Base-by-base conservation (phyloP, 495 filamentous ascomycete species). In the Trichocladium uniseriatum region DNA sequence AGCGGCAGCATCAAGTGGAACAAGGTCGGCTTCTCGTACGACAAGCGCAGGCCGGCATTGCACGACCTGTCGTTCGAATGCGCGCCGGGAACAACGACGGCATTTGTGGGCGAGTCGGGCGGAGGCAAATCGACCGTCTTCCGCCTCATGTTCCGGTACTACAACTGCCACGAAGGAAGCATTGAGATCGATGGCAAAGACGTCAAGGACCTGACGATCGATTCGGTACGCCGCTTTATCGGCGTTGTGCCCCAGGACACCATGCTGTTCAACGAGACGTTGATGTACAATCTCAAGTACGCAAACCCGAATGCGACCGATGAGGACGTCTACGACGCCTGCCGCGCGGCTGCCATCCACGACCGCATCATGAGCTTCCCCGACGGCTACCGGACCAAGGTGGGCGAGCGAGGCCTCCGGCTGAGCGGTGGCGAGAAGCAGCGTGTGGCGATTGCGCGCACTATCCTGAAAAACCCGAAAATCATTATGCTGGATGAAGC, bases 41-140 rank as follows among this genome's bases (percentile, higher is more conserved):
- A 96, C 65, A 66, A 73, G 44, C 84, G 90, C 16, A 89, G 90
- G 62, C 84, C 90, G 2, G 94, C 94, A 2, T 70, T 98, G 19
- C 78, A 85, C 41, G 82, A 86, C 34, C 70, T 97, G 42, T 81
- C 78, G 35, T 95, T 97, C 67, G 76, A 79, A 43, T 94, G 87
- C 62, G 68, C 74, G 19, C 89, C 91, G 2, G 92, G 92, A 43
- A 97, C 89, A 0, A 95, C 90, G 0, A 98, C 92, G 6, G 92
- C 92, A 8, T 78, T 98, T 42, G 92, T 98, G 9, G 92, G 92
- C 38, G 92, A 96, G 63, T 94, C 89, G 16, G 92, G 94, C 34
- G 94, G 91, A 38, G 94, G 92, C 47, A 98, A 98, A 62, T 95
- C 92, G 2, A 97, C 92, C 3, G 81, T 96, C n/a, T 95, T 98